A percentile compares a stretch with the other conserved stretches of the same genome.
Evolutionary conservation across 1,284 basidiomycete species (phyloP).

Genomic region (Rhodotorula sp.): DNA sequence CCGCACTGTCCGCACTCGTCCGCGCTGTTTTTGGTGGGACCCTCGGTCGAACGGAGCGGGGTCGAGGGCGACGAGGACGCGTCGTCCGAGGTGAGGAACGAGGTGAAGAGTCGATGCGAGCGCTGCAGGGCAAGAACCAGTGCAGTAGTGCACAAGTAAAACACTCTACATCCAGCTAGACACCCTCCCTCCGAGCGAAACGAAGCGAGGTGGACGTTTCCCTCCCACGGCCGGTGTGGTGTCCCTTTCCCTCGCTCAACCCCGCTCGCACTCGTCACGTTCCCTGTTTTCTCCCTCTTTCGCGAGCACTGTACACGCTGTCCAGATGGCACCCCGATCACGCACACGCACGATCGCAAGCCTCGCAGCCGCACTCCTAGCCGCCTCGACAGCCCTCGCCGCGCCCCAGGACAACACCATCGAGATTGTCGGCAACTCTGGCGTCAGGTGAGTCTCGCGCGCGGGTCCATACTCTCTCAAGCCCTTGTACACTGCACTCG

Average conservation of each 20-base stretch:
- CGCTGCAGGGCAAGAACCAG: no score
- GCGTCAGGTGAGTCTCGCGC: slow-evolving; percentile 41
- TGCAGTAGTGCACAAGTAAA: no score
- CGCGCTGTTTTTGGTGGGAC: no score
- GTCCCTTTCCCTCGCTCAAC: slow-evolving; percentile 1
- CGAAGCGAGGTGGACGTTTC: not conserved
- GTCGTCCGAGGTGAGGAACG: no score
- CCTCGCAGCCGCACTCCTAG: slow-evolving; percentile 18
- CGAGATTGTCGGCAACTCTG: slow-evolving; percentile 42
- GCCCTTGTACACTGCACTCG: not conserved
- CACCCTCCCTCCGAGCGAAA: not conserved
- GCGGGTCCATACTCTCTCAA: no score
- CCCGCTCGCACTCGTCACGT: no score
- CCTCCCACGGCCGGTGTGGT: no score
- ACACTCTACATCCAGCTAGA: no score
- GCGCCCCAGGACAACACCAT: slow-evolving; percentile 42
- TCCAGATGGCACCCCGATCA: not conserved
- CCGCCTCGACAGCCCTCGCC: slow-evolving; percentile 6
- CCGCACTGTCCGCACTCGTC: not conserved
- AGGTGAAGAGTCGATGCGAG: no score
- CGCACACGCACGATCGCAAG: not conserved
- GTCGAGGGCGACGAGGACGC: no score
- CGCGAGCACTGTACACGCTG: no score
- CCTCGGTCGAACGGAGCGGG: no score
- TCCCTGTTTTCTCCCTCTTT: not conserved